These are phyloP conservation scores for Salicornia ramosissima DNA, from an alignment of 148 eudicot species.

Conservation along the genomic window DNA sequence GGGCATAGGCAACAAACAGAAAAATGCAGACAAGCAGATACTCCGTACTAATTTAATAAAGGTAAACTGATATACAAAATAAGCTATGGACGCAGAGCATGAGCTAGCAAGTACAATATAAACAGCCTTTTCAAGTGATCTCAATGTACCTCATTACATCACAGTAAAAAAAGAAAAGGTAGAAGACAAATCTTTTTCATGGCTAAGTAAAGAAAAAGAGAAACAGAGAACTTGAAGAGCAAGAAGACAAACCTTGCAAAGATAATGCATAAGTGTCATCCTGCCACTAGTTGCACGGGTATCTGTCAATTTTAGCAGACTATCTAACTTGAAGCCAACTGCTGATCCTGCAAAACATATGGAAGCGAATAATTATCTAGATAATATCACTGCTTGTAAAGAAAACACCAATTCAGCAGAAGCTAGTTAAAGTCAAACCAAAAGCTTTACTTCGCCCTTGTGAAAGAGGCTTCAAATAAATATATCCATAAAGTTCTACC, in stretches of 20 bases:
- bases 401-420: not conserved
- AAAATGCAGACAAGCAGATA: too few species aligned
- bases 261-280: conserved; percentile 97
- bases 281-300: conserved; percentile 87
- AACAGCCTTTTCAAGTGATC: not conserved
- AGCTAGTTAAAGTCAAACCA: not conserved
- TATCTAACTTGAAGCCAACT: conserved; percentile 88
- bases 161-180: not conserved
- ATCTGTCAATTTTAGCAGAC: conserved; percentile 86
- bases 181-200: not conserved
- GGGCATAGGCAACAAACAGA: too few species aligned
- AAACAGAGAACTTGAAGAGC: not conserved
- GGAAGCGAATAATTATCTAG: conserved; percentile 9
- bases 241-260: conserved; percentile 65
- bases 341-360: conserved; percentile 54
- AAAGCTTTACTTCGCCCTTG: not conserved
- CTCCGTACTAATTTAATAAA: too few species aligned
- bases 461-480: too few species aligned
- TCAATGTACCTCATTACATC: not conserved
- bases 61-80: too few species aligned
- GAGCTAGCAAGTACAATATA: not conserved
- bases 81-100: too few species aligned
- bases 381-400: not conserved
- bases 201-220: too few species aligned
- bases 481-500: too few species aligned